Base-by-base conservation (phyloP, 352 stramenopile species). In the Pythium sukuiense region DNA sequence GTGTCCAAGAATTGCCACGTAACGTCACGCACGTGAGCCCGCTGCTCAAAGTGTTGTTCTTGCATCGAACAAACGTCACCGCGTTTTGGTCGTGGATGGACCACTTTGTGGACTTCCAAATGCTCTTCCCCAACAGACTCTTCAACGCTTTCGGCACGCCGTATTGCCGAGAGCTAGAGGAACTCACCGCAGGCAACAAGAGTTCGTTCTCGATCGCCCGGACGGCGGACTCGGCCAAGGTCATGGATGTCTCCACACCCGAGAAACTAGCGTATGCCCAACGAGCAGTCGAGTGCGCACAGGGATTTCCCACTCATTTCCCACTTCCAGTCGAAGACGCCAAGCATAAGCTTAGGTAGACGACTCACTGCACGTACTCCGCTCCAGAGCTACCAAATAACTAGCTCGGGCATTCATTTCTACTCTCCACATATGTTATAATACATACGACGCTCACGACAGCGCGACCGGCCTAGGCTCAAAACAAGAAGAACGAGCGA, bases 1-100 rank as follows among this genome's bases (percentile, higher is more conserved):
- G 18, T 29, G n/a, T 52, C 1, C 45, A 52, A 5, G 45, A 52
- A 29, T 16, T 52, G 3, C 45, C 45, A 9, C 45, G 45, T 5
- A 52, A 52, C 45, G 45, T 52, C 45, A 52, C 45, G 18, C 45
- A 2, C 9, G n/a, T 29, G 45, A 52, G 45, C 13, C 45, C 45
- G 18, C 5, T 1, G 18, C 24, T 52, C n/a, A 12, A 24, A 24
- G 20, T 24, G 20, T 24, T 30, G 2, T 7, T 52, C 29, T 5
- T 29, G 26, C 18, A n/a, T 11, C 18, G 18, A 52, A 5, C 18
- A 52, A 29, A 52, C 45, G 45, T 52, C 5, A 16, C 45, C 18
- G 18, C 45, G 16, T 52, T 52, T n/a, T 52, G 45, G 45, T 52
- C 45, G 45, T 52, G 45, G 45, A 52, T 52, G 45, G 45, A 52